phyloP scores from a whole-genome alignment of 2,329 filamentous ascomycete genomes.

The Microdochium paspali region DNA sequence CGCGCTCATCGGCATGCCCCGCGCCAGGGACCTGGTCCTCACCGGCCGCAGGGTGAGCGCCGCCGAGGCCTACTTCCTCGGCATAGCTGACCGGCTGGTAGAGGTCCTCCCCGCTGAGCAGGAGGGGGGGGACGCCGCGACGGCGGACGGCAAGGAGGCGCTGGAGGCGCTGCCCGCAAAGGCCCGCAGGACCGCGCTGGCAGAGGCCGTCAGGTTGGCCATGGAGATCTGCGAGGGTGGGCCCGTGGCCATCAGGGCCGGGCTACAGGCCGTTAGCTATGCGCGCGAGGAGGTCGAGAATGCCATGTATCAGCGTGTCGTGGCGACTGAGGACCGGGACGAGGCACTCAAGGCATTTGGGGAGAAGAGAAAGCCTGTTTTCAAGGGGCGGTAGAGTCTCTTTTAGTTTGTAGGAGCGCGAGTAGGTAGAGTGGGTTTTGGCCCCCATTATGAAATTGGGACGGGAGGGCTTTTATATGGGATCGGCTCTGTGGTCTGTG shows the following conservation, averaged over 20 bases:
- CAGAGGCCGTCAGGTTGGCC: constrained; percentile 70
- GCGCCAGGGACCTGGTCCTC: constrained; percentile 83
- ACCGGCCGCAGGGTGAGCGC: constrained; percentile 80
- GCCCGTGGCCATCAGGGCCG: constrained; percentile 72
- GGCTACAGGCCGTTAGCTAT: constrained; percentile 67
- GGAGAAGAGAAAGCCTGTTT: constrained; percentile 51
- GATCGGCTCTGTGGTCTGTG: too few species aligned
- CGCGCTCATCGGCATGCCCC: constrained; percentile 64
- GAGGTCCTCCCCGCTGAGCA: constrained; percentile 57
- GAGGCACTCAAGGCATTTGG: constrained; percentile 82
- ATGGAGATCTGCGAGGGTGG: constrained; percentile 83
- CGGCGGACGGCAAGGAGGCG: constrained; percentile 26
- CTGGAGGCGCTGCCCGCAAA: constrained; percentile 35
- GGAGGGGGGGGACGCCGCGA: constrained; percentile 23
- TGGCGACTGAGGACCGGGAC: constrained; percentile 75
- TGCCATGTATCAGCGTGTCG: constrained; percentile 73
- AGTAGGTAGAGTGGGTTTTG: background rate
- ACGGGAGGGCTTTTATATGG: too few species aligned
- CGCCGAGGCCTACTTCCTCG: constrained; percentile 83
- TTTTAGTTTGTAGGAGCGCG: too few species aligned
- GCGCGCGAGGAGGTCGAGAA: constrained; percentile 73
- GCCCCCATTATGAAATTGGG: too few species aligned
- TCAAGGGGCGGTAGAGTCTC: constrained; percentile 38
- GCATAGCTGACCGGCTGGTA: constrained; percentile 82
- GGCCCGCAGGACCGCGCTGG: constrained; percentile 59